Evolutionary conservation across 805 yeast genomes (phyloP).

Genomic region (Metschnikowia gelsemii): DNA sequence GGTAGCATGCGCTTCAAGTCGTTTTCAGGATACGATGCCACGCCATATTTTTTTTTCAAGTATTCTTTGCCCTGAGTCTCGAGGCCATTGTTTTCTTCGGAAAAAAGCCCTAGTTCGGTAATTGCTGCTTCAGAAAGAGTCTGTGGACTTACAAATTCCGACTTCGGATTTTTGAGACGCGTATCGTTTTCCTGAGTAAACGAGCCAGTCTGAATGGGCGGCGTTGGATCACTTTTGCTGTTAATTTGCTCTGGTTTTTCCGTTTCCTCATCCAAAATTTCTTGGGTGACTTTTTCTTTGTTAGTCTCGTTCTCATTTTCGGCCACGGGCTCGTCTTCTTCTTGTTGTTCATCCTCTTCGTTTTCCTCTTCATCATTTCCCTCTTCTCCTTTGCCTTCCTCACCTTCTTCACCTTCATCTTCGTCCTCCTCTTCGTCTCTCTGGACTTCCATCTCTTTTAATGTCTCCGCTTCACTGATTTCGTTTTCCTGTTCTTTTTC

Average conservation of each 20-base stretch:
- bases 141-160: constrained; percentile 72
- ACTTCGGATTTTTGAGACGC: constrained; percentile 64
- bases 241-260: constrained; percentile 18
- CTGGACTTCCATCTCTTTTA: constrained; percentile 1
- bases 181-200: constrained; percentile 57
- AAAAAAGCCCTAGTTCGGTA: constrained; percentile 60
- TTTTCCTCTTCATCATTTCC: constrained; percentile 7
- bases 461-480: constrained; percentile 5
- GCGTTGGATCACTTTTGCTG: constrained; percentile 36
- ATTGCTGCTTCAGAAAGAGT: constrained; percentile 63
- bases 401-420: constrained; percentile 10
- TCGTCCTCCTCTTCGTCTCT: constrained; percentile 8
- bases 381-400: too few species aligned
- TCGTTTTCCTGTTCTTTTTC: constrained; percentile 16
- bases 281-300: neutral
- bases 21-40: constrained; percentile 81
- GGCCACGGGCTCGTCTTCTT: neutral
- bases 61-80: constrained; percentile 73
- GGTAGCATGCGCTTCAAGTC: constrained; percentile 78
- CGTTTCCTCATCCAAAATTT: constrained; percentile 6
- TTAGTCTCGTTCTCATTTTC: constrained; percentile 12
- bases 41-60: constrained; percentile 75
- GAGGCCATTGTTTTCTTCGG: constrained; percentile 57
- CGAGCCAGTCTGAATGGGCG: constrained; percentile 47
- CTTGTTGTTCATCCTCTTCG: constrained; percentile 7